Percentiles rank a stretch among this genome's conserved stretches.
These are phyloP conservation scores for Malania oleifera DNA, from an alignment of 164 flowering plant species.

Conservation along the genomic window DNA sequence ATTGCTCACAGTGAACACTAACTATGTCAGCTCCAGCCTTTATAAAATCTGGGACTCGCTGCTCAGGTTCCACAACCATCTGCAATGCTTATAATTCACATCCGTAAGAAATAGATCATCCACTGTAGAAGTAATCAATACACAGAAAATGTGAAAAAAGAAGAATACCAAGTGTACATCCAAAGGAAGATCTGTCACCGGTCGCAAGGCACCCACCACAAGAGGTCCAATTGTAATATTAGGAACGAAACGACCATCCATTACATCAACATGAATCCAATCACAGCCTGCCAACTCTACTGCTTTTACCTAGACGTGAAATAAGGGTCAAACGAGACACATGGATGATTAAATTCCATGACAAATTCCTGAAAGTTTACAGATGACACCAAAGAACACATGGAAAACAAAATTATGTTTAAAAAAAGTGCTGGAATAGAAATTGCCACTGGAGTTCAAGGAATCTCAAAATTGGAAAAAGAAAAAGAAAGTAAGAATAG, in stretches of 20 bases:
- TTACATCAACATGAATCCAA: constrained; percentile 99
- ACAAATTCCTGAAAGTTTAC: not conserved
- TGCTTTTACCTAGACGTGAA: constrained; percentile 76
- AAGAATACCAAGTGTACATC: constrained; percentile 90
- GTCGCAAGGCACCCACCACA: constrained; percentile 95
- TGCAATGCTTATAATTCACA: constrained; percentile 21
- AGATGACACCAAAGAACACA: not conserved
- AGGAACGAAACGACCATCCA: constrained; percentile 99
- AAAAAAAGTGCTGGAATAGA: no score
- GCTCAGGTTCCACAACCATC: constrained; percentile 99
- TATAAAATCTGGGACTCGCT: constrained; percentile 89
- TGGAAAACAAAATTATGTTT: no score
- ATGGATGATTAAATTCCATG: constrained; percentile 1
- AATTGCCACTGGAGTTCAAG: no score
- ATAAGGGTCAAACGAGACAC: not conserved
- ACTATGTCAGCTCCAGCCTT: constrained; percentile 99
- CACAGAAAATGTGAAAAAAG: not conserved
- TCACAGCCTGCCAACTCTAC: constrained; percentile 98
- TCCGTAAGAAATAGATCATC: constrained; percentile 15
- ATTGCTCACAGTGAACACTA: constrained; percentile 92
- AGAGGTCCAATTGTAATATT: constrained; percentile 98
- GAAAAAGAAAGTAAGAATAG: no score
- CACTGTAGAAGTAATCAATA: not conserved
- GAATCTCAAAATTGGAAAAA: no score
- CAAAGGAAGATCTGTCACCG: constrained; percentile 92